phyloP scores from a whole-genome alignment of 495 filamentous ascomycete species.

The Penicillium flavigenum region DNA sequence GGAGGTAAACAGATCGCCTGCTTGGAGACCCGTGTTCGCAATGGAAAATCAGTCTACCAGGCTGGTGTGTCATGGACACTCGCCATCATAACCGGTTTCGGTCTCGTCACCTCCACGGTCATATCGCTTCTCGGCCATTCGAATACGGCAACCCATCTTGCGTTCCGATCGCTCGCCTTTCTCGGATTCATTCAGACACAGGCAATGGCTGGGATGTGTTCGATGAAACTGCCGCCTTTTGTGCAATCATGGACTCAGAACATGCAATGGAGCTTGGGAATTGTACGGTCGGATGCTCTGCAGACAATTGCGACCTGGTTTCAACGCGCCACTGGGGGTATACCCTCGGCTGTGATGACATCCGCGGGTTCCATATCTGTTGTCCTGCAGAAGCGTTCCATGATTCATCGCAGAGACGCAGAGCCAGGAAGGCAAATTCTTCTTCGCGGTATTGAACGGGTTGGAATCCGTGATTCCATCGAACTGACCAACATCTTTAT shows the following conservation, averaged over 20 bases:
- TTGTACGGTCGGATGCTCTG: slow-evolving; percentile 81
- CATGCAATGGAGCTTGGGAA: slow-evolving; percentile 97
- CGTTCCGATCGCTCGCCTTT: slow-evolving; percentile 86
- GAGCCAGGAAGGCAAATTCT: slow-evolving; percentile 58
- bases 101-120: slow-evolving; percentile 74
- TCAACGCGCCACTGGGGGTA: slow-evolving; percentile 88
- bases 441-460: slow-evolving; percentile 83
- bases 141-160: slow-evolving; percentile 93
- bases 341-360: slow-evolving; percentile 71
- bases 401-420: slow-evolving; percentile 39
- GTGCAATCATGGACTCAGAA: slow-evolving; percentile 95
- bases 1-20: slow-evolving; percentile 66
- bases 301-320: slow-evolving; percentile 93
- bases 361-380: slow-evolving; percentile 75
- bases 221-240: slow-evolving; percentile 78
- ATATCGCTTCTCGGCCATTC: slow-evolving; percentile 79
- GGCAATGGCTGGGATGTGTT: slow-evolving; percentile 83
- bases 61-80: slow-evolving; percentile 83
- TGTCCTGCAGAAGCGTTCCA: slow-evolving; percentile 71
- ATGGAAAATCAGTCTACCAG: slow-evolving; percentile 88
- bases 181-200: slow-evolving; percentile 95
- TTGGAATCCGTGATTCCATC: slow-evolving; percentile 78
- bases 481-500: slow-evolving; percentile 92
- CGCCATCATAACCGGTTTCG: slow-evolving; percentile 78
- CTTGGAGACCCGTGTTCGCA: slow-evolving; percentile 82